These are phyloP conservation scores for Cryptosporidium ryanae DNA, from an alignment of 169 alveolate genomes.

Conservation along the genomic window DNA sequence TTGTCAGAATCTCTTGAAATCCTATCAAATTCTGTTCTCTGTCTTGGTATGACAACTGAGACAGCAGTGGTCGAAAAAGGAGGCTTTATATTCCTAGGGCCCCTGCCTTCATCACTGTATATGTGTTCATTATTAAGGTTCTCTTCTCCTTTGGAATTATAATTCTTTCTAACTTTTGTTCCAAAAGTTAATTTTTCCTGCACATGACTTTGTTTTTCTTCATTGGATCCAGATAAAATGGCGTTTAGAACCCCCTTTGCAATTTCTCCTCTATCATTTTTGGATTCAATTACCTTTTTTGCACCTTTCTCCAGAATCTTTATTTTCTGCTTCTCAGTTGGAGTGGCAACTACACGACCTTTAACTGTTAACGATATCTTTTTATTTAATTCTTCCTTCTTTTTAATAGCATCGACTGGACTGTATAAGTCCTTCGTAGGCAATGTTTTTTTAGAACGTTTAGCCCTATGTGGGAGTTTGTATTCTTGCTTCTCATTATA, in stretches of 20 bases:
- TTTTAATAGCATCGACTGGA: constrained; percentile 12
- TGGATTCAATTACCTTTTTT: constrained; percentile 9
- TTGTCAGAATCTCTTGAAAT: background rate
- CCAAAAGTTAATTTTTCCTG: background rate
- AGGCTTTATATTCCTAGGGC: constrained; percentile 3
- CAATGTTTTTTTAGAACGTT: constrained; percentile 2
- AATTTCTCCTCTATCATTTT: background rate
- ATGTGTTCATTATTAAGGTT: constrained; percentile 10
- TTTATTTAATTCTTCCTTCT: constrained; percentile 3
- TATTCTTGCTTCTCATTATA: constrained; percentile 57
- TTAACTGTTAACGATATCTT: background rate
- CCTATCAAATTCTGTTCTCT: constrained; percentile 27
- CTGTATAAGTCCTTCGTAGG: constrained; percentile 8
- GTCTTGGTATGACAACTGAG: constrained; percentile 10
- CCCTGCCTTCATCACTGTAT: constrained; percentile 54
- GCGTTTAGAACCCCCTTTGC: background rate
- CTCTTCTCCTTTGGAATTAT: background rate
- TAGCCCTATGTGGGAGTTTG: constrained; percentile 62
- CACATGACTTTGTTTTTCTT: background rate
- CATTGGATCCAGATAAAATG: background rate
- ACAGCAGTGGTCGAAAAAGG: constrained; percentile 61
- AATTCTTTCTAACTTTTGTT: background rate
- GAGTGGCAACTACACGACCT: constrained; percentile 19
- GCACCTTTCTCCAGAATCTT: constrained; percentile 26
- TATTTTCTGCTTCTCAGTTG: constrained; percentile 22